phyloP scores from a whole-genome alignment of 345 rosid genomes.

The Linum lewisii region DNA sequence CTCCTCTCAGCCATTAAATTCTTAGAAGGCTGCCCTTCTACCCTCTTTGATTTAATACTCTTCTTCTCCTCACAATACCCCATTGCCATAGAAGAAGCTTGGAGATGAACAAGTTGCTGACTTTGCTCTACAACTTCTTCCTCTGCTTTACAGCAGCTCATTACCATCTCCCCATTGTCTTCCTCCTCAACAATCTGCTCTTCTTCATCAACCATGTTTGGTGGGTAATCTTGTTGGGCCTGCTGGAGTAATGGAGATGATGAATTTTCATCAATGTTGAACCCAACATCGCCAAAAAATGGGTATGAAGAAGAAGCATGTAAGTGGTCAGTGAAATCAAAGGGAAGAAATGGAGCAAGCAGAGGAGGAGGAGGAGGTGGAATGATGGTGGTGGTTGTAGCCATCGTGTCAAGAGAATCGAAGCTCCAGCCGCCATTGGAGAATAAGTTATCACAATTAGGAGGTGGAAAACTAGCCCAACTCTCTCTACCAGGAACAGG shows the following conservation, averaged over 20 bases:
- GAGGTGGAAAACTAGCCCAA: conserved; percentile 23
- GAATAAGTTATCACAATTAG: conserved; percentile 26
- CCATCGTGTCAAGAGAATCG: conserved; percentile 34
- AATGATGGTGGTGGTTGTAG: conserved; percentile 23
- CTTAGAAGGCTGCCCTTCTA: conserved; percentile 88
- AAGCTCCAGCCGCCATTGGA: conserved; percentile 38
- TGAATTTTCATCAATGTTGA: conserved; percentile 27
- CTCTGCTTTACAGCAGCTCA: conserved; percentile 26
- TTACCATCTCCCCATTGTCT: conserved; percentile 9
- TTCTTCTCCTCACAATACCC: conserved; percentile 31
- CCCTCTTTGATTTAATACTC: conserved; percentile 37
- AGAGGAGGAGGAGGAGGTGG: conserved; percentile 26
- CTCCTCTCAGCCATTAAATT: conserved; percentile 88
- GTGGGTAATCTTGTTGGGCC: conserved; percentile 25
- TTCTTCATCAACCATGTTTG: conserved; percentile 36
- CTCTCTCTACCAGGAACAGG: conserved; percentile 48
- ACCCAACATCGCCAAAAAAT: conserved; percentile 25
- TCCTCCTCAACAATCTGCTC: conserved; percentile 27
- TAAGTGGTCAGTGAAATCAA: conserved; percentile 30
- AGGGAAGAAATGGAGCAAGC: conserved; percentile 24
- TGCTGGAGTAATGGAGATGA: conserved; percentile 30
- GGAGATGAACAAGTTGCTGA: conserved; percentile 1
- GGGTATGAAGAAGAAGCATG: conserved; percentile 11
- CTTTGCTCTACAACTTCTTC: conserved; percentile 16
- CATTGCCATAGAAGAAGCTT: conserved; percentile 20